phyloP scores from a whole-genome alignment of 371 early-diverging fungal species.

The Actinomortierella wolfii region DNA sequence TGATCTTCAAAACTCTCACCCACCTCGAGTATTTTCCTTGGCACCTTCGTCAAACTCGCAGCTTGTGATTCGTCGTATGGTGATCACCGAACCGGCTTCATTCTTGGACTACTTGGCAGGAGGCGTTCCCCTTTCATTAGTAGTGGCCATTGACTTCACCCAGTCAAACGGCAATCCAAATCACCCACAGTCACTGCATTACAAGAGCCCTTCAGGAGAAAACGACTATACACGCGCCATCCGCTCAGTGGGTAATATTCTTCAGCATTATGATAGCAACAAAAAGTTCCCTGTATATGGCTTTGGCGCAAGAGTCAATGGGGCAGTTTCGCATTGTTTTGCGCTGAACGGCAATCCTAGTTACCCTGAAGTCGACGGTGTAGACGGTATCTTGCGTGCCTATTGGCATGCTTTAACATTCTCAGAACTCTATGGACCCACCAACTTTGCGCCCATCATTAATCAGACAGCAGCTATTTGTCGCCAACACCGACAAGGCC shows the following conservation, averaged over 20 bases:
- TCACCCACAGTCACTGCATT: conserved; percentile 53
- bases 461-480: conserved; percentile 47
- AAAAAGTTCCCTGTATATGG: conserved; percentile 52
- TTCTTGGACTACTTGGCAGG: conserved; percentile 59
- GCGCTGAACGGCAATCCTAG: conserved; percentile 52
- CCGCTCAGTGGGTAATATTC: conserved; percentile 50
- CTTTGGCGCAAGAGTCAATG: conserved; percentile 57
- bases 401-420: conserved; percentile 48
- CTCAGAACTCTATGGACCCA: conserved; percentile 56
- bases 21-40: conserved; percentile 25
- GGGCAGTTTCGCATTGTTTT: conserved; percentile 51
- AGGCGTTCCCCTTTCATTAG: conserved; percentile 50
- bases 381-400: conserved; percentile 52
- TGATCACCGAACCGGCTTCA: conserved; percentile 37
- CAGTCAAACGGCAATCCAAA: conserved; percentile 54
- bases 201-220: conserved; percentile 24
- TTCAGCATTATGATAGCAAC: conserved; percentile 49
- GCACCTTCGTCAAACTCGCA: conserved; percentile 32
- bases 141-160: conserved; percentile 61
- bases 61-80: conserved; percentile 36
- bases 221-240: conserved; percentile 57
- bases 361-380: conserved; percentile 54
- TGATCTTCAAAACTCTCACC: conserved; percentile 16
- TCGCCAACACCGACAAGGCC: conserved; percentile 33
- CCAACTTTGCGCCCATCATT: conserved; percentile 58